Conservation (phyloP, 495 filamentous ascomycete genomes). For the Cryomyces minteri region DNA sequence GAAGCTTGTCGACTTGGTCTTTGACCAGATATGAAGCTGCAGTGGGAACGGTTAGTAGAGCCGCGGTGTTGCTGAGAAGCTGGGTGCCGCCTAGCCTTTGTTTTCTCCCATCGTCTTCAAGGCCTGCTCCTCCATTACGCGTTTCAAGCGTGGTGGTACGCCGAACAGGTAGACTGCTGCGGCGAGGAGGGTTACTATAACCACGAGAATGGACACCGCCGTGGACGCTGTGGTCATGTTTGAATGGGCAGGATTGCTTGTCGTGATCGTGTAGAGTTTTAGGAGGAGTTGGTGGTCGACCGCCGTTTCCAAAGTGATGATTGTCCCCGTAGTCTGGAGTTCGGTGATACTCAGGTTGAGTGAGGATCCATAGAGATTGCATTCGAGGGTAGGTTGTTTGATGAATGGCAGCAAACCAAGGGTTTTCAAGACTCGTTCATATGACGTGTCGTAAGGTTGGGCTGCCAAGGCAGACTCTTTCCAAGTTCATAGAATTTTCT, state of each 20-base stretch:
- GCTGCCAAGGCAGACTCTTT: too few species aligned
- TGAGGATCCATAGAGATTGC: too few species aligned
- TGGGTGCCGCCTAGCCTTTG: conserved; percentile 11
- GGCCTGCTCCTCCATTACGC: conserved; percentile 25
- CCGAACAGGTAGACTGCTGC: conserved; percentile 17
- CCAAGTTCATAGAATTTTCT: too few species aligned
- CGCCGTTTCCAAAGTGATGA: too few species aligned
- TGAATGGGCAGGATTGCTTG: not conserved
- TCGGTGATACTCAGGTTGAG: too few species aligned
- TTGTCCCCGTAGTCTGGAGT: too few species aligned
- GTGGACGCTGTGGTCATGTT: not conserved
- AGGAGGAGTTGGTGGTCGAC: not conserved
- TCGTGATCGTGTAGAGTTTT: not conserved
- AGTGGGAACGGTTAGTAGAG: too few species aligned
- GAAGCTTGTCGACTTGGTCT: conserved; percentile 20
- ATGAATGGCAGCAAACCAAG: too few species aligned
- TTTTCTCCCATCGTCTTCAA: conserved; percentile 35
- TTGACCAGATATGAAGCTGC: conserved; percentile 11
- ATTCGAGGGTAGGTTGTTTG: too few species aligned
- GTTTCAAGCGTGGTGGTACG: conserved; percentile 21
- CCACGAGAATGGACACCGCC: not conserved
- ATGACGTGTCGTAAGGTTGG: too few species aligned
- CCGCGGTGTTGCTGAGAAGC: too few species aligned
- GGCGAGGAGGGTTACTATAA: not conserved
- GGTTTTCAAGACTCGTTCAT: too few species aligned